Base-by-base conservation (phyloP, 2,329 filamentous ascomycete genomes). In the Clonostachys rosea region DNA sequence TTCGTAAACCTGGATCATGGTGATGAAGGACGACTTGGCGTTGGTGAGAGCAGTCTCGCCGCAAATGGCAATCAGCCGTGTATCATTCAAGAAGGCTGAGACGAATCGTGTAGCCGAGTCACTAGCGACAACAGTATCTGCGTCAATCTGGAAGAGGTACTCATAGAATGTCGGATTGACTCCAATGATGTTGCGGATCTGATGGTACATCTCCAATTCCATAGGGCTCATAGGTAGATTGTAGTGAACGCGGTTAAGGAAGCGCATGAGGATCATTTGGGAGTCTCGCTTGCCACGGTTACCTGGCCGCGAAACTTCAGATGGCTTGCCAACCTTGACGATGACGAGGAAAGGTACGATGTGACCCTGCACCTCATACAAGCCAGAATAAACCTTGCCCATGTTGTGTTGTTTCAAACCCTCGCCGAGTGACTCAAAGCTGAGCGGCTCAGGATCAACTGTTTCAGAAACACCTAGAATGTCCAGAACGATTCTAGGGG, bases 1-100 rank as follows among this genome's bases (percentile, higher is more conserved):
- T 69, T 99, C 92, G 76, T 97, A 99, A 34, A 99, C 92, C 69
- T 99, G 94, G 65, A 99, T 99, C 92, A 97, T 97, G 45, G 94
- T 99, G 56, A 95, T 83, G 61, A 95, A 90, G 1, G 92, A 96
- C 7, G 87, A 79, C 67, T 96, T 96, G 50, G 91, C 88, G 63
- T 99, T 99, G 52, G 86, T 91, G 43, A 99, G 76, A 14, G 87
- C 87, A 1, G 94, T 99, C 69, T 99, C 94, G 70, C 94, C 94
- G 61, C 94, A 99, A 43, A 94, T 83, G 47, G 87, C 94, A 60
- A 96, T 92, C n/a, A 97, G 76, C 47, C 89, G 86, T 24, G 91
- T 96, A 64, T 99, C 94, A 59, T 94, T 83, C 40, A 96, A 69
- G 75, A 96, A 96, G 6, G 91, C 78, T 10, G 94, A 83, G 39